A percentile compares a stretch with the other conserved stretches of the same genome.
Conservation (phyloP, 352 stramenopile genomes). For the Globisporangium nodosum region DNA sequence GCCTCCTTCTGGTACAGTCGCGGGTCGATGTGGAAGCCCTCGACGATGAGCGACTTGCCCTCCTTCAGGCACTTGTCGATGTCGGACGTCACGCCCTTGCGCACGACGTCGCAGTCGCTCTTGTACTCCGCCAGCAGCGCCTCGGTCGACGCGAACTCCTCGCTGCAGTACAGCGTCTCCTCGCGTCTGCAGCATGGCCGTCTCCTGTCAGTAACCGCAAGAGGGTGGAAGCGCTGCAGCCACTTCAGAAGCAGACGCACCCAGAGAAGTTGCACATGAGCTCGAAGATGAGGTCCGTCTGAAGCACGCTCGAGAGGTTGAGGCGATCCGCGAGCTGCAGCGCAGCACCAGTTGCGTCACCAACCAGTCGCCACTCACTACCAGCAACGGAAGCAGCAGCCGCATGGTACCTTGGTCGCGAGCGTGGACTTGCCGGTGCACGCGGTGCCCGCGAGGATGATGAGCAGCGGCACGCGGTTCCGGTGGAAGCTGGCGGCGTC, state of each 20-base stretch:
- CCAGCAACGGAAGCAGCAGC: neutral
- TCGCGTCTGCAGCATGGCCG: constrained; percentile 18
- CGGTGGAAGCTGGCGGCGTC: constrained; percentile 58
- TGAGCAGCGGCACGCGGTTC: constrained; percentile 77
- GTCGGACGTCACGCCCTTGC: constrained; percentile 76
- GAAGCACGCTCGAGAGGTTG: constrained; percentile 83
- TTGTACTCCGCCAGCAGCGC: constrained; percentile 64
- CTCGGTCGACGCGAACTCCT: constrained; percentile 50
- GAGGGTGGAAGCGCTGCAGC: neutral
- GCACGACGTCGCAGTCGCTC: constrained; percentile 75
- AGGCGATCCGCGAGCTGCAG: constrained; percentile 73
- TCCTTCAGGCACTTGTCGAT: constrained; percentile 89
- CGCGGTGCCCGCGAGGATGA: constrained; percentile 76
- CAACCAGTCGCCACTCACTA: neutral
- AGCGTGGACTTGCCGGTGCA: constrained; percentile 86
- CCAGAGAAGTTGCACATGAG: constrained; percentile 90
- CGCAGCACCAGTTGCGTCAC: neutral
- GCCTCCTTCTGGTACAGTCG: constrained; percentile 80
- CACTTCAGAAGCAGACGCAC: constrained; percentile 16
- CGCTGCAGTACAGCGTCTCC: constrained; percentile 65
- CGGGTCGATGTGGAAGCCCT: constrained; percentile 84
- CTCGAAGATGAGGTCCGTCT: constrained; percentile 86
- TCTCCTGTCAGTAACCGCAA: neutral
- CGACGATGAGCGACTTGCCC: constrained; percentile 86
- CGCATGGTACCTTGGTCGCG: constrained; percentile 55